phyloP scores from a whole-genome alignment of 2,329 filamentous ascomycete species.

The Diaporthe sp. region DNA sequence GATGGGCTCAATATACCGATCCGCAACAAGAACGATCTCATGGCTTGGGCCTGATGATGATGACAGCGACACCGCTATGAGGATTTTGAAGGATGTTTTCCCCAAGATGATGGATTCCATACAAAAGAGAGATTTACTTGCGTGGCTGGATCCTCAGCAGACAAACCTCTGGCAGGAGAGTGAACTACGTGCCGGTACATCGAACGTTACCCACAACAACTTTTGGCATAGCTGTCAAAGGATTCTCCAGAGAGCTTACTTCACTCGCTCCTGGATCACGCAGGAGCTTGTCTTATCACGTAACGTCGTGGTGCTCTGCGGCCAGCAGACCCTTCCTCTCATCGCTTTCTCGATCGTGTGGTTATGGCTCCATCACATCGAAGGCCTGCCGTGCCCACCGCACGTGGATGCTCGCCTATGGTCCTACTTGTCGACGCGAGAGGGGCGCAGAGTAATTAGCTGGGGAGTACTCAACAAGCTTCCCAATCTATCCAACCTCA shows the following conservation, averaged over 20 bases:
- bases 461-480: constrained; percentile 1
- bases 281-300: constrained; percentile 7
- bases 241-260: neutral
- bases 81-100: neutral
- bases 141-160: neutral
- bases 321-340: constrained; percentile 9
- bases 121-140: neutral
- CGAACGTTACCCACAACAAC: neutral
- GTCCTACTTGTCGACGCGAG: neutral
- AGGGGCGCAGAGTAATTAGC: neutral
- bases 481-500: neutral
- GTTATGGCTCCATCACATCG: constrained; percentile 2
- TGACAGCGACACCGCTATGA: neutral
- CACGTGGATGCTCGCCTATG: neutral
- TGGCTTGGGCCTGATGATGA: neutral
- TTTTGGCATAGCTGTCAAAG: neutral
- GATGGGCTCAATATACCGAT: constrained; percentile 1
- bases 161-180: neutral
- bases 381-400: neutral
- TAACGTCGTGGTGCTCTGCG: constrained; percentile 3
- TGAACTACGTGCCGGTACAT: neutral
- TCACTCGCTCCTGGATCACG: constrained; percentile 3
- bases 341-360: neutral
- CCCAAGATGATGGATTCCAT: neutral
- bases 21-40: neutral